Evolutionary conservation across 352 stramenopile genomes (phyloP).

Genomic region (Phytophthora sojae): DNA sequence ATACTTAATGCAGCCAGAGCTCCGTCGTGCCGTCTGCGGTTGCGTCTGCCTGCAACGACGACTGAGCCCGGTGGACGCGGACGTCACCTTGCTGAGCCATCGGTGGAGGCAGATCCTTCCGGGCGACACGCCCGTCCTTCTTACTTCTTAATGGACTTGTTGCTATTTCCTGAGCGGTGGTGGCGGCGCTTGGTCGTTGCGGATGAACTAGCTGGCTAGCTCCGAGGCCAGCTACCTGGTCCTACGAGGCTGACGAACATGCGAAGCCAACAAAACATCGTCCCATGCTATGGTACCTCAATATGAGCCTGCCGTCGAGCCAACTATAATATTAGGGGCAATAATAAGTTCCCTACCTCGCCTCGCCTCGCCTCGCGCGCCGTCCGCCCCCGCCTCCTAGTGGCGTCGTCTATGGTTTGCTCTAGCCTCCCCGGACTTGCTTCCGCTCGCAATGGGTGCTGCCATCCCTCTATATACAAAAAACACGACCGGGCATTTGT

Average conservation of each 20-base stretch:
- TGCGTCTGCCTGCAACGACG: constrained; percentile 15
- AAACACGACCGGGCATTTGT: constrained; percentile 22
- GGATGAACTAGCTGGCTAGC: background rate
- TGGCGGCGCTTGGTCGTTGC: background rate
- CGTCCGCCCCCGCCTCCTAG: constrained; percentile 10
- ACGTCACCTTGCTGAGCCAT: background rate
- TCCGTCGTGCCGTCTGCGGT: background rate
- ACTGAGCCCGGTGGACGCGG: constrained; percentile 5
- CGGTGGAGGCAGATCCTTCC: constrained; percentile 25
- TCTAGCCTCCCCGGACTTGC: constrained; percentile 23
- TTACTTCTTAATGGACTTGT: constrained; percentile 16
- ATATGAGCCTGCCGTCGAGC: constrained; percentile 53
- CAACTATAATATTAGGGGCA: constrained; percentile 44
- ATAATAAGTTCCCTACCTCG: constrained; percentile 40
- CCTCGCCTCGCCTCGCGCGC: constrained; percentile 9
- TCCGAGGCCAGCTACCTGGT: constrained; percentile 4
- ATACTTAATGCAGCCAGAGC: constrained; percentile 24
- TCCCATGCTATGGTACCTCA: constrained; percentile 40
- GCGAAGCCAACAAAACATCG: constrained; percentile 20
- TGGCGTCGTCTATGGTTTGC: constrained; percentile 30
- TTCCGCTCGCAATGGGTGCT: constrained; percentile 27
- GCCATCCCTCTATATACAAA: constrained; percentile 39
- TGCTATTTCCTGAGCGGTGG: constrained; percentile 7
- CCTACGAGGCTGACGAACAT: constrained; percentile 9
- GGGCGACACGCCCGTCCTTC: background rate